Evolutionary conservation across 768 basidiomycete genomes (phyloP).

Genomic region (Leccinum truebloodii): DNA sequence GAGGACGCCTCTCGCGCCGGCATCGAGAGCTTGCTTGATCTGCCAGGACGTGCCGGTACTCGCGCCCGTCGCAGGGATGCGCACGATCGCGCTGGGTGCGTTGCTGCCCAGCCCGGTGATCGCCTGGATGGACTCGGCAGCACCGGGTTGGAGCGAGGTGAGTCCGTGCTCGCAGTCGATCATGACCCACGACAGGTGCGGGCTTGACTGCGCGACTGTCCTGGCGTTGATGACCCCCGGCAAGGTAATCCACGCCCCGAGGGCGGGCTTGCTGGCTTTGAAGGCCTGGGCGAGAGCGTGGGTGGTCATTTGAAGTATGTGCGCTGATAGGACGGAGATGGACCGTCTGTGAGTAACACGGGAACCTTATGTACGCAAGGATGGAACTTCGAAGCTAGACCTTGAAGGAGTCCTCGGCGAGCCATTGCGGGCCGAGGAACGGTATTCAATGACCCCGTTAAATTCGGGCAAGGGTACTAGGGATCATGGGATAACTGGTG

Average conservation of each 20-base stretch:
- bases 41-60: constrained; percentile 63
- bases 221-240: constrained; percentile 61
- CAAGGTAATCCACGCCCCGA: constrained; percentile 66
- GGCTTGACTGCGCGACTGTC: constrained; percentile 55
- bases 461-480: neutral
- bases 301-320: constrained; percentile 41
- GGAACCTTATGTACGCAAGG: constrained; percentile 1
- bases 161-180: constrained; percentile 73
- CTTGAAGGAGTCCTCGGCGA: constrained; percentile 11
- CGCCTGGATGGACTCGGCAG: constrained; percentile 55
- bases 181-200: constrained; percentile 60
- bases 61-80: constrained; percentile 64
- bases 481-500: neutral
- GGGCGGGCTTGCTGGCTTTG: constrained; percentile 57
- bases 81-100: constrained; percentile 56
- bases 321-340: neutral
- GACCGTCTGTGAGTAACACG: neutral
- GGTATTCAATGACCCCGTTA: neutral
- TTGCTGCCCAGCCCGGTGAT: constrained; percentile 46
- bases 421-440: neutral
- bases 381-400: neutral
- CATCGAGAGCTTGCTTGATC: constrained; percentile 70
- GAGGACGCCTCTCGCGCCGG: constrained; percentile 63
- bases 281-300: constrained; percentile 57
- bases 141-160: constrained; percentile 53